Percentiles rank a stretch among this genome's conserved stretches.
Conservation (phyloP, 129 eudicot species). For the Saussurea involucrata region DNA sequence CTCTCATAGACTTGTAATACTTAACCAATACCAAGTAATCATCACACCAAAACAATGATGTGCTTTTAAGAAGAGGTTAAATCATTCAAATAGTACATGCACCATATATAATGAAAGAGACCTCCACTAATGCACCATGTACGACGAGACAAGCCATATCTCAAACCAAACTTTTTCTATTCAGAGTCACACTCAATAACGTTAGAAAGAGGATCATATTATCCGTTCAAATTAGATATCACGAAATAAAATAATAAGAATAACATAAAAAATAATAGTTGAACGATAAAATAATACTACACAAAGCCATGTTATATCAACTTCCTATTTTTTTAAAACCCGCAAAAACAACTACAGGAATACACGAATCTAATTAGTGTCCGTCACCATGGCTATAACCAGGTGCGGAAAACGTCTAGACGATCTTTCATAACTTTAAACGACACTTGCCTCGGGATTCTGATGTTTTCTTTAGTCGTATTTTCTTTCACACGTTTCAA, state of each 20-base stretch:
- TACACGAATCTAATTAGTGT: slow-evolving; percentile 25
- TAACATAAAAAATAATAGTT: neutral
- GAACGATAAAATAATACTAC: neutral
- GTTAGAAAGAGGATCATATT: neutral
- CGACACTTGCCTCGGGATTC: neutral
- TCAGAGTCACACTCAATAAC: neutral
- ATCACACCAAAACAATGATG: neutral
- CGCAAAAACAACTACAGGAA: neutral
- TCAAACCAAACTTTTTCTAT: neutral
- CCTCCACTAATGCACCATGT: neutral
- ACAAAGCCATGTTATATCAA: neutral
- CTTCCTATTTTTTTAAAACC: neutral
- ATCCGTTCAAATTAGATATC: neutral
- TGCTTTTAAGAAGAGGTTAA: neutral
- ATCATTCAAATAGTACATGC: neutral
- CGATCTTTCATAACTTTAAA: slow-evolving; percentile 5
- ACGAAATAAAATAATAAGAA: neutral
- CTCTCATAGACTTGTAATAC: neutral
- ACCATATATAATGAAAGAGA: neutral
- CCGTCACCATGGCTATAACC: slow-evolving; percentile 62
- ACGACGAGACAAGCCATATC: neutral
- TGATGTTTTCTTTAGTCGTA: neutral
- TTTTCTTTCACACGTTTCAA: neutral
- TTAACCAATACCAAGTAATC: neutral
- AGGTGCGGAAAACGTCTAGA: slow-evolving; percentile 42